Percentiles rank a stretch among this genome's conserved stretches.
phyloP scores from a whole-genome alignment of 495 filamentous ascomycete genomes.

The Daldinia childiae region DNA sequence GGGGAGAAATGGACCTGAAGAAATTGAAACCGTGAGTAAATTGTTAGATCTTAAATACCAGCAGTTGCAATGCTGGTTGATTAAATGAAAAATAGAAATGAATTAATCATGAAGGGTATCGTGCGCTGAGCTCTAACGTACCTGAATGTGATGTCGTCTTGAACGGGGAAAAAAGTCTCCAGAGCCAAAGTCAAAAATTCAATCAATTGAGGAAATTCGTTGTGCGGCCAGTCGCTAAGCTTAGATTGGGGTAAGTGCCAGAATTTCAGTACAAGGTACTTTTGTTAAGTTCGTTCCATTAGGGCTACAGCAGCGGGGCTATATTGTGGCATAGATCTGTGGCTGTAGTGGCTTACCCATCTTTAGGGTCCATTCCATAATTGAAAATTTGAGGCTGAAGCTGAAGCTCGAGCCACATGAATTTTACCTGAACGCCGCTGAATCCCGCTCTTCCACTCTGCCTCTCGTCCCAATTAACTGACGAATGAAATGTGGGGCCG shows the following conservation, averaged over 20 bases:
- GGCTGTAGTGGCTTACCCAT: too few relatives aligned
- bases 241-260: conserved; percentile 39
- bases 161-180: conserved; percentile 35
- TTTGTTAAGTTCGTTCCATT: conserved; percentile 21
- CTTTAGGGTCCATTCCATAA: too few relatives aligned
- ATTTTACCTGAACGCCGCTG: neutral
- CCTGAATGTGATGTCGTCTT: conserved; percentile 47
- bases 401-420: conserved; percentile 37
- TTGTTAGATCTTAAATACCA: conserved; percentile 11
- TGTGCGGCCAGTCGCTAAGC: conserved; percentile 47
- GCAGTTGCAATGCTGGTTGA: conserved; percentile 1
- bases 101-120: neutral
- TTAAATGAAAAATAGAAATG: conserved; percentile 1
- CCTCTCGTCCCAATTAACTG: neutral
- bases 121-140: conserved; percentile 36
- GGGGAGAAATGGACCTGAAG: conserved; percentile 41
- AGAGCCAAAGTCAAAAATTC: conserved; percentile 39
- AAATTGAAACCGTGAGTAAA: conserved; percentile 23
- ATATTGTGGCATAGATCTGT: too few relatives aligned
- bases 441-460: neutral
- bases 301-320: conserved; percentile 24
- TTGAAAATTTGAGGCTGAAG: conserved; percentile 37
- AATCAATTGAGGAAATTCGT: conserved; percentile 50
- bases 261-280: conserved; percentile 21
- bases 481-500: conserved; percentile 31